Evolutionary conservation across 2,329 filamentous ascomycete genomes (phyloP), one percentile per base, ranked within the genome.

Genomic region (Paraphaeosphaeria sporulosa): DNA sequence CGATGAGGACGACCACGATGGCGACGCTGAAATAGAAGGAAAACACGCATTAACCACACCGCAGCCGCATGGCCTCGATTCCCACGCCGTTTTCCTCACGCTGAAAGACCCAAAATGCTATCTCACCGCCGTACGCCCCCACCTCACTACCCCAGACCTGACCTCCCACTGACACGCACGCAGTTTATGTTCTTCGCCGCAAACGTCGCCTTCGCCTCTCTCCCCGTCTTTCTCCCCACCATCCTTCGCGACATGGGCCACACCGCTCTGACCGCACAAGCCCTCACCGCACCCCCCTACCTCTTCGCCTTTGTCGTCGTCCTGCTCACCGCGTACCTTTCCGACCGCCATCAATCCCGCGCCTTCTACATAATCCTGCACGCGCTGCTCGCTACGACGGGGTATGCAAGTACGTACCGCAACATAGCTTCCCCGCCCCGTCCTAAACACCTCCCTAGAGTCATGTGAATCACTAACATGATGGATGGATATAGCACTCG

Each of bases 161-260:
- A 10, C 19, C 13, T 36, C 7, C 23, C 2, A 30, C 19, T 40
- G 38, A 27, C 36, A 49, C 15, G 1, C 27, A 55, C 21, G 30
- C 21, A 74, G 69, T 78, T 87, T 68, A 96, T 96, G 86, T 92
- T 96, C 82, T 93, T 96, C 81, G 87, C 90, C 76, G 89, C 90
- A 72, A 96, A 97, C 78, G 90, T 96, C 75, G 90, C 93, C 13
- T 97, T 96, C 81, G 89, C 89, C 71, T 94, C 91, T 23, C 88
- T 96, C 74, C 93, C 93, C 2, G 91, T 95, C 51, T 96, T 96
- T 74, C 84, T 96, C 2, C 93, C 93, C 38, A 93, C 90, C 25
- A 92, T 96, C 63, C 85, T 96, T 49, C 82, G 83, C 61, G 86
- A 89, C 61, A 88, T 96, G 92, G 91, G 91, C 60, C 90, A 92